These are phyloP conservation scores for Chlorella variabilis DNA, from an alignment of 163 green algal genomes.

Conservation along the genomic window DNA sequence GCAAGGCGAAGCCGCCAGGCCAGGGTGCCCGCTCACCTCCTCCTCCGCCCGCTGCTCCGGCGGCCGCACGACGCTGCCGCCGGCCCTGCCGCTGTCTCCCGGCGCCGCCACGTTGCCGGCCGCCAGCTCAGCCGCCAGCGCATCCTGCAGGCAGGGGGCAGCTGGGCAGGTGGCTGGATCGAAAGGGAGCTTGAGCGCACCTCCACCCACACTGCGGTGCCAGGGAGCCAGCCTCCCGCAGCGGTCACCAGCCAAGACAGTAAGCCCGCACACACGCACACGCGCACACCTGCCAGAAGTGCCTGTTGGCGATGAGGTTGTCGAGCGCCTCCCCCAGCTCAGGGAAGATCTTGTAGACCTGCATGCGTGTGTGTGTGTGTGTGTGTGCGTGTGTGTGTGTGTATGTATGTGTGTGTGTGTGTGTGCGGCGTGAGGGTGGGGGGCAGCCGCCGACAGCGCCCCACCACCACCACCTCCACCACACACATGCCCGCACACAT, in stretches of 20 bases:
- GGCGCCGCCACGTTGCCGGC: not conserved
- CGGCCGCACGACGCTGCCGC: not conserved
- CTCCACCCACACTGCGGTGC: no score
- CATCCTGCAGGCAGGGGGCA: no score
- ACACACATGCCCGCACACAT: no score
- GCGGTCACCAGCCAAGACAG: not conserved
- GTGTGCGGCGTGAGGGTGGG: no score
- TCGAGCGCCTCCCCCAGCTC: slow-evolving; percentile 17
- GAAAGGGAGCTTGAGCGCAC: no score
- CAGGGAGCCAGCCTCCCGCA: no score
- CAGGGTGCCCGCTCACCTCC: slow-evolving; percentile 3
- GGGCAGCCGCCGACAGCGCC: no score
- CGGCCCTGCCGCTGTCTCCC: not conserved
- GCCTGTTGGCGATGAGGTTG: slow-evolving; percentile 30
- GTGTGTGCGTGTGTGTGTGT: not conserved
- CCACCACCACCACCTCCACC: no score
- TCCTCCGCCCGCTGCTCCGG: not conserved
- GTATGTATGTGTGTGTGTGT: no score
- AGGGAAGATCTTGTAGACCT: slow-evolving; percentile 38
- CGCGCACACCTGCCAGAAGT: slow-evolving; percentile 37
- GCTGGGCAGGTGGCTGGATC: no score
- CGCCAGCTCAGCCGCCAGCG: slow-evolving; percentile 5
- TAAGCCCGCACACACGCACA: not conserved
- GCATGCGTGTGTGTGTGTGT: not conserved
- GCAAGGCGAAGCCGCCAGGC: no score